A percentile compares a stretch with the other conserved stretches of the same genome.
Evolutionary conservation across 1,139 yeast genomes (phyloP).

Genomic region (Protomyces lactucae-debilis): DNA sequence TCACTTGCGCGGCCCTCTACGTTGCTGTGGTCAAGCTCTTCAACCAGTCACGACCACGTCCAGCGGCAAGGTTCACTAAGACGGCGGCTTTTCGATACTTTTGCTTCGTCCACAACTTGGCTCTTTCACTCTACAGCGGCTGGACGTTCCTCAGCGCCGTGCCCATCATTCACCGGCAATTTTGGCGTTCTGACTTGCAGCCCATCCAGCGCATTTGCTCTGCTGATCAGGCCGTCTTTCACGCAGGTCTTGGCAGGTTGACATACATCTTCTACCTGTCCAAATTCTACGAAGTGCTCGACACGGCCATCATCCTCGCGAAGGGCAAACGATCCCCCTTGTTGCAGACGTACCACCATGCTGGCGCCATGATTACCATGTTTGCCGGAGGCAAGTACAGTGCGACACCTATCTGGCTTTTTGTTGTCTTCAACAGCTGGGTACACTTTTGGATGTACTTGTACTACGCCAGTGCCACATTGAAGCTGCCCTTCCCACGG

Average conservation of each 20-base stretch:
- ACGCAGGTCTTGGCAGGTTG: conserved; percentile 52
- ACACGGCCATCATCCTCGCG: conserved; percentile 60
- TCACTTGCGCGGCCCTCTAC: conserved; percentile 57
- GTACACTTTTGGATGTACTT: conserved; percentile 68
- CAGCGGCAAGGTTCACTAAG: conserved; percentile 56
- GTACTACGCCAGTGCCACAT: conserved; percentile 61
- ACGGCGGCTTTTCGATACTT: conserved; percentile 49
- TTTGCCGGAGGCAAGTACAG: conserved; percentile 72
- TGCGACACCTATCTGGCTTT: conserved; percentile 76
- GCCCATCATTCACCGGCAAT: conserved; percentile 28
- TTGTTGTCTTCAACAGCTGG: conserved; percentile 72
- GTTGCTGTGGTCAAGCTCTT: conserved; percentile 56
- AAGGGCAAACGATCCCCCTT: conserved; percentile 67
- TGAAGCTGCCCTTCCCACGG: conserved; percentile 57
- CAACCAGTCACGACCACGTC: conserved; percentile 46
- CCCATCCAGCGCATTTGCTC: conserved; percentile 59
- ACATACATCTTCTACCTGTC: conserved; percentile 68
- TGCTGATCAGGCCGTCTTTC: conserved; percentile 59
- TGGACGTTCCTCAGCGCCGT: conserved; percentile 53
- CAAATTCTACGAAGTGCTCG: conserved; percentile 68
- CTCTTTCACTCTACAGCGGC: conserved; percentile 59
- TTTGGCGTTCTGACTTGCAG: conserved; percentile 33
- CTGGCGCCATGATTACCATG: conserved; percentile 81
- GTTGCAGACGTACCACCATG: conserved; percentile 71
- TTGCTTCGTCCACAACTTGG: conserved; percentile 59